Conservation (phyloP, 768 basidiomycete species). For the Leccinum incarnatum region DNA sequence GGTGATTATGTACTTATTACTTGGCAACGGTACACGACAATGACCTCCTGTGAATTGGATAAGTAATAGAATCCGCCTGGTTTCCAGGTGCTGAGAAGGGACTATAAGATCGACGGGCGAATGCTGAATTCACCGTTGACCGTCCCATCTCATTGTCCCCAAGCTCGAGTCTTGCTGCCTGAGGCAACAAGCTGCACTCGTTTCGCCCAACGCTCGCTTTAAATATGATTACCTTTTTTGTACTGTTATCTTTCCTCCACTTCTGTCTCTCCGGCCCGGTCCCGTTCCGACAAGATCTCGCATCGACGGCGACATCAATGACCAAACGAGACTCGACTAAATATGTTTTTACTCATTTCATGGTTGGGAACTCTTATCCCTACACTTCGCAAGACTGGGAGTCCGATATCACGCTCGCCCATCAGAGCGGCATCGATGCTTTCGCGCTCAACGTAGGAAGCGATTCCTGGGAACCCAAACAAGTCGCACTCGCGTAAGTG, state of each 20-base stretch:
- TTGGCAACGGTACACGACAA: not conserved
- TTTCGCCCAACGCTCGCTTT: conserved; percentile 16
- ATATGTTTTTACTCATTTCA: conserved; percentile 57
- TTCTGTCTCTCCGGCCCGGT: conserved; percentile 17
- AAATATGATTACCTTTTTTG: conserved; percentile 14
- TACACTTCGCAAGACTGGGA: conserved; percentile 46
- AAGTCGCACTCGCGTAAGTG: conserved; percentile 62
- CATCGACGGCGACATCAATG: conserved; percentile 1
- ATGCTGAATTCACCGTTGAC: not conserved
- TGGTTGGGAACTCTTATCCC: conserved; percentile 65
- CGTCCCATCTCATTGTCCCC: not conserved
- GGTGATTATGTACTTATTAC: not conserved
- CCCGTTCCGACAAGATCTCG: not conserved
- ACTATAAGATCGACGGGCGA: conserved; percentile 9
- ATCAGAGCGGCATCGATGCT: conserved; percentile 58
- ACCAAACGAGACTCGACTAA: conserved; percentile 27
- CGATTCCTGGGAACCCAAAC: conserved; percentile 60
- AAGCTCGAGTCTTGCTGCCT: conserved; percentile 7
- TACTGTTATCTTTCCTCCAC: conserved; percentile 11
- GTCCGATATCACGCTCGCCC: conserved; percentile 54
- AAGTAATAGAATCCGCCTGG: not conserved
- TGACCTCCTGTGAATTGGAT: not conserved
- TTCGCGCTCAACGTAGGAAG: conserved; percentile 71
- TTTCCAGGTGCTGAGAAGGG: not conserved
- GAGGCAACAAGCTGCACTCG: conserved; percentile 18